Percentiles rank a stretch among this genome's conserved stretches.
phyloP scores from a whole-genome alignment of 1,284 basidiomycete species.

The Ustilago crameri region DNA sequence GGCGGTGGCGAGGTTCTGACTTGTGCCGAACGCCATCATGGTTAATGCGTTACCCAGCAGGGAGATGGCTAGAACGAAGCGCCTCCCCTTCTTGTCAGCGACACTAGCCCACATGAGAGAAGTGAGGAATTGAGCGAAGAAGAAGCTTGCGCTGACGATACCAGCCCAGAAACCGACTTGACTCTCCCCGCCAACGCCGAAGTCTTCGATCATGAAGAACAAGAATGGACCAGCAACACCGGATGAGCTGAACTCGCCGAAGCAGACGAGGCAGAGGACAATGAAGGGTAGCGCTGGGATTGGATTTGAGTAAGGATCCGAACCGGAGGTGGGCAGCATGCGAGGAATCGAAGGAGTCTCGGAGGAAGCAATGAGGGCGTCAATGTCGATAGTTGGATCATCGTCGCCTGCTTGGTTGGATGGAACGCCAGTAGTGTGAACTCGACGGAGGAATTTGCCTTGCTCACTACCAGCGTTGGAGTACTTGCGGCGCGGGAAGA shows the following conservation, averaged over 20 bases:
- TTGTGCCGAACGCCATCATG: slow-evolving; percentile 84
- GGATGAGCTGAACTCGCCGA: slow-evolving; percentile 76
- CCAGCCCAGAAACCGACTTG: slow-evolving; percentile 67
- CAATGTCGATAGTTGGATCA: slow-evolving; percentile 31
- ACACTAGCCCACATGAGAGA: slow-evolving; percentile 92
- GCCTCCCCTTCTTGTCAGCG: slow-evolving; percentile 87
- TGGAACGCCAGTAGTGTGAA: slow-evolving; percentile 33
- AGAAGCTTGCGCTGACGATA: slow-evolving; percentile 67
- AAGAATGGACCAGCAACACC: slow-evolving; percentile 71
- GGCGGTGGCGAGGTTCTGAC: slow-evolving; percentile 74
- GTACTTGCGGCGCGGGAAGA: slow-evolving; percentile 34
- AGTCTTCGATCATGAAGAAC: slow-evolving; percentile 67
- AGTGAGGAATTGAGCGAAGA: slow-evolving; percentile 76
- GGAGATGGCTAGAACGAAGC: slow-evolving; percentile 85
- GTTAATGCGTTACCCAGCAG: slow-evolving; percentile 84
- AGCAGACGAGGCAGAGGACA: slow-evolving; percentile 65
- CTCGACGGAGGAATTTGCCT: slow-evolving; percentile 21
- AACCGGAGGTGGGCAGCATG: slow-evolving; percentile 30
- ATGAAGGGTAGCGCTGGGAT: slow-evolving; percentile 65
- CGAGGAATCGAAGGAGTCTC: slow-evolving; percentile 41
- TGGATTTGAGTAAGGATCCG: slow-evolving; percentile 54
- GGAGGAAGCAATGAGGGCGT: slow-evolving; percentile 36
- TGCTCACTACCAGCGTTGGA: slow-evolving; percentile 33
- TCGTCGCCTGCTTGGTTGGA: slow-evolving; percentile 10
- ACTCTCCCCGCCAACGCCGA: slow-evolving; percentile 63